These are phyloP conservation scores for Gloeopeniophorella convolvens DNA, from an alignment of 768 basidiomycete genomes.

Conservation along the genomic window DNA sequence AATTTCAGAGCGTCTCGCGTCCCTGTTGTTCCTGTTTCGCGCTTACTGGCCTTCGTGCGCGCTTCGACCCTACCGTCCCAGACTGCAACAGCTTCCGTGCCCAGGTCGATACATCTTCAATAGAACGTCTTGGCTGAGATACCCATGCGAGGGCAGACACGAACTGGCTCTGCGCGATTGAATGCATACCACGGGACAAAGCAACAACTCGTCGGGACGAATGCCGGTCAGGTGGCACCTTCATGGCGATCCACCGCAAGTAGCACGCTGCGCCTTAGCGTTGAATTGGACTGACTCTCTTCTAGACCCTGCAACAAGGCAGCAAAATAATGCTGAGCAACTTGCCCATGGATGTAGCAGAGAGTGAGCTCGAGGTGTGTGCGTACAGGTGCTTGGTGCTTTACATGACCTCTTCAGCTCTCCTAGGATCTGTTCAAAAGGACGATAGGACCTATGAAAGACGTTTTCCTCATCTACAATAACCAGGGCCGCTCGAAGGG, in stretches of 20 bases:
- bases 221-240: constrained; percentile 15
- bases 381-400: neutral
- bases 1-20: no score
- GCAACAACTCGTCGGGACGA: constrained; percentile 17
- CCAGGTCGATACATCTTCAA: neutral
- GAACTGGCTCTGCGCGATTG: constrained; percentile 11
- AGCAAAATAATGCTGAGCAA: constrained; percentile 20
- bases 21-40: no score
- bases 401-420: constrained; percentile 1
- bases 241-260: constrained; percentile 20
- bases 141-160: constrained; percentile 14
- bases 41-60: no score
- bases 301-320: constrained; percentile 9
- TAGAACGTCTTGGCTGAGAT: neutral
- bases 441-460: constrained; percentile 68
- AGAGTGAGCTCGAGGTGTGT: constrained; percentile 17
- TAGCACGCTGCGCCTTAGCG: neutral
- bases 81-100: no score
- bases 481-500: constrained; percentile 70
- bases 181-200: constrained; percentile 20
- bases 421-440: constrained; percentile 65
- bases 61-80: no score
- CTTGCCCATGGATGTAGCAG: constrained; percentile 20
- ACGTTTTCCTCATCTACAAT: constrained; percentile 68
- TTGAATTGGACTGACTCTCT: constrained; percentile 5